Conservation (phyloP, 768 basidiomycete species). For the Collybia sp. region DNA sequence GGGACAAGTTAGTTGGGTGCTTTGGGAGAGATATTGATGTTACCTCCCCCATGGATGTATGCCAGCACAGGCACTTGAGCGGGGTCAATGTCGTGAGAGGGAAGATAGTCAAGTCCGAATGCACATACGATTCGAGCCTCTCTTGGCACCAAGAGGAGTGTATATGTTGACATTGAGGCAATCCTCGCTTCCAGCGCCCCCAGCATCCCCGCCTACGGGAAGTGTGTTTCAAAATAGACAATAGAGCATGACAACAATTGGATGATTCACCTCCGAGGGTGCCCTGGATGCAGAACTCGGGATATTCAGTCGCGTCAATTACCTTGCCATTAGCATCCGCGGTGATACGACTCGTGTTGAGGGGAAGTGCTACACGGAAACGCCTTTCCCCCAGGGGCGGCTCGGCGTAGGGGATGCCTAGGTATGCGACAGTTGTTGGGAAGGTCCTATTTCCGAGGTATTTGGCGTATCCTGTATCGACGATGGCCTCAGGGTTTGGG, state of each 20-base stretch:
- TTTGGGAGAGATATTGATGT: background rate
- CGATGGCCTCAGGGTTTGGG: slow-evolving; percentile 16
- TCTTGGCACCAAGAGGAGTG: slow-evolving; percentile 41
- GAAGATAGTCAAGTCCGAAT: slow-evolving; percentile 12
- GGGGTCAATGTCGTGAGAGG: background rate
- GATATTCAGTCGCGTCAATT: slow-evolving; percentile 48
- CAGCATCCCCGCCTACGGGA: slow-evolving; percentile 43
- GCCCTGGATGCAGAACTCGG: slow-evolving; percentile 58
- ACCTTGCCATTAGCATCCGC: slow-evolving; percentile 28
- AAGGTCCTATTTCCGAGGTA: slow-evolving; percentile 51
- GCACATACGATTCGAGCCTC: slow-evolving; percentile 5
- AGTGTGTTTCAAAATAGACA: background rate
- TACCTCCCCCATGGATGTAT: slow-evolving; percentile 48
- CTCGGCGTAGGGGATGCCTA: slow-evolving; percentile 58
- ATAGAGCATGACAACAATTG: background rate
- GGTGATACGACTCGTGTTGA: slow-evolving; percentile 42
- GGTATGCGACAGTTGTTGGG: slow-evolving; percentile 50
- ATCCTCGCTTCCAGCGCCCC: slow-evolving; percentile 64
- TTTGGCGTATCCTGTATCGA: slow-evolving; percentile 55
- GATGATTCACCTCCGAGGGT: slow-evolving; percentile 36
- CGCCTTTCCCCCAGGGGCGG: slow-evolving; percentile 49
- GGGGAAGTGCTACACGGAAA: slow-evolving; percentile 47
- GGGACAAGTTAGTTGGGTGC: too few species aligned
- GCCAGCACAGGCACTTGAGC: slow-evolving; percentile 38
- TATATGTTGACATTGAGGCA: slow-evolving; percentile 66